Evolutionary conservation across 176 grass and related monocot genomes (phyloP), one percentile per base, ranked within the genome.

Genomic region (Triticum timopheevii): DNA sequence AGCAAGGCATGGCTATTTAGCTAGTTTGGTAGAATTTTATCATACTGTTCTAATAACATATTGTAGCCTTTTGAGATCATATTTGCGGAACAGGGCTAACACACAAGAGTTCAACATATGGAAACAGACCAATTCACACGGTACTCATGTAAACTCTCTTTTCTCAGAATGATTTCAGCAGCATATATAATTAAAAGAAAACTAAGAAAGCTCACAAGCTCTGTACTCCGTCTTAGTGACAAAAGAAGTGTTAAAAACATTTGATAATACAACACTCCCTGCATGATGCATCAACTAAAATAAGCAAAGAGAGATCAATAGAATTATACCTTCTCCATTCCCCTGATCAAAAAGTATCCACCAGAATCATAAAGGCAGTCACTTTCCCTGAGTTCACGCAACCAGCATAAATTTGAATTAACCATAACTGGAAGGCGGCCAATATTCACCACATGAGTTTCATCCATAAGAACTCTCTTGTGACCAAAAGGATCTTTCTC

Each of bases 271-370:
- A 77, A 84, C 9, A 40, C 69, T 42, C 61, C 58, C 2, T 4
- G 38, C 6, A 69, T 50, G 76, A 81, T 77, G 80, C 65, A 89
- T 69, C 50, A 69, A 52, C 23, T 68, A 70, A 61, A 82, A 25
- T 24, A 77, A 24, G 30, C 35, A 85, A 71, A 65, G 33, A 77
- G 56, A 92, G 22, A 86, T 82, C 28, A 63, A 73, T 24, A 76
- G 11, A 78, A 59, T 28, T 77, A 31, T 94, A 99, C 97, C 94
- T 99, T 99, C 82, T 99, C 97, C 92, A 93, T 96, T 89, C 97
- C 97, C 87, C 90, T 99, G 80, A 99, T 95, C 90, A 99, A 89
- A 84, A 99, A 99, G 87, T 96, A 99, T 70, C 97, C 97, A 67
- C 97, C 97, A 76, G 87, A 92, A 80, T 99, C 97, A 62, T 96